Base-by-base conservation (phyloP, 2,329 filamentous ascomycete genomes). In the Botrytis pseudocinerea region DNA sequence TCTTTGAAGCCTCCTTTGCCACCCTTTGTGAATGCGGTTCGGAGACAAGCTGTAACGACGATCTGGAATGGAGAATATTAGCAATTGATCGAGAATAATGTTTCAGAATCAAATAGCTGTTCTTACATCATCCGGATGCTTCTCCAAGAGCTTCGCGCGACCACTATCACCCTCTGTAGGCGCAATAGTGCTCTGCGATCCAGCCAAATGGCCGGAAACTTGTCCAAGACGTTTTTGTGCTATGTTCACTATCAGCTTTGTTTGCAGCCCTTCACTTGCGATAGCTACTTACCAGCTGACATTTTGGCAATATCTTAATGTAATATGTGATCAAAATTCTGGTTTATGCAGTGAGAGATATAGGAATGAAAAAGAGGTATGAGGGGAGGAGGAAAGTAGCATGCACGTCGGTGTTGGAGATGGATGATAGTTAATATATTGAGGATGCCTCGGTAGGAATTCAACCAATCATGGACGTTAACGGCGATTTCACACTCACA, bases 1-100 rank as follows among this genome's bases (percentile, higher is more conserved):
- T 98, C 96, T 86, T 98, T 98, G 88, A 99, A 96, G 68, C 90
- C 92, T 78, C 96, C 96, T 84, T 94, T 95, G 80, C 95, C 94
- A 78, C 94, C 95, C 84, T 94, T 97, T 77, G 94, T 97, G 83
- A 98, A 91, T 80, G 96, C 90, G 25, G 94, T 97, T 79, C 96
- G 94, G 80, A 98, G 93, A 78, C 93, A 93, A 78, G 93, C 93
- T 75, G 96, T 98, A 76, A 99, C 90, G 80, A 99, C 96, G 77
- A 98, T 90, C 89, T 91, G 76, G 38, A 71, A 65, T 32, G 46
- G 25, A 66, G 22, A 35, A 70, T 59, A 79, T 82, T 75, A 82
- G 80, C 63, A 73, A 38, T 28, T 32, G 46, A n/a, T 51, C 22
- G 63, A 66, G 44, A 42, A 32, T 12, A 8, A 54, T 46, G 2